Evolutionary conservation across 2,329 filamentous ascomycete species (phyloP).

Genomic region (Bisporella sp.): DNA sequence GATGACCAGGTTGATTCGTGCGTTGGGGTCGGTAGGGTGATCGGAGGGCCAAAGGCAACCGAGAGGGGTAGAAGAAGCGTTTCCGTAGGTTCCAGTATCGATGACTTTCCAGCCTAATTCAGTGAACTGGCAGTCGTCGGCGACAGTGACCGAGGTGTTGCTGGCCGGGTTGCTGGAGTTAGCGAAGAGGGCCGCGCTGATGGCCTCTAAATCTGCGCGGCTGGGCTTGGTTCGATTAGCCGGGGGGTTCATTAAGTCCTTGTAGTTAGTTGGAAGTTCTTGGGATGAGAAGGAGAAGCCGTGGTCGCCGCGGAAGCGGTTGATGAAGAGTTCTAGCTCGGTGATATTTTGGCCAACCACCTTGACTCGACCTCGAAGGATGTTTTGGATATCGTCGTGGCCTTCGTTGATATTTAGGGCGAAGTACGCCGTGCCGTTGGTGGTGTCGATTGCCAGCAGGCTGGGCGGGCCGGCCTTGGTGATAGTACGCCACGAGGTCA

Average conservation of each 20-base stretch:
- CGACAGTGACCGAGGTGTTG: conserved; percentile 7
- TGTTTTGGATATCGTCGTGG: conserved; percentile 7
- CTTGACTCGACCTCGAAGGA: conserved; percentile 16
- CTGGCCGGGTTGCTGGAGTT: conserved; percentile 3
- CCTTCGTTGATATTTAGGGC: conserved; percentile 16
- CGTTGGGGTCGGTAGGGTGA: conserved; percentile 14
- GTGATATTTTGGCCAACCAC: conserved; percentile 16
- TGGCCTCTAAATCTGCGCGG: conserved; percentile 7
- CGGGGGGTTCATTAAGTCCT: conserved; percentile 12
- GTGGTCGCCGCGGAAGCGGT: conserved; percentile 18
- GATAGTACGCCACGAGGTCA: conserved; percentile 16
- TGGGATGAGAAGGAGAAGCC: conserved; percentile 16
- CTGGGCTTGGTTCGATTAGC: conserved; percentile 13
- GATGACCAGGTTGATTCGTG: conserved; percentile 13
- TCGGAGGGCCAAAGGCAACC: conserved; percentile 13
- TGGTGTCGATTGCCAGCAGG: conserved; percentile 13
- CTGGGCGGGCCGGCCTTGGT: conserved; percentile 12
- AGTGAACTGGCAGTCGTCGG: conserved; percentile 16
- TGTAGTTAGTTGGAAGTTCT: conserved; percentile 14
- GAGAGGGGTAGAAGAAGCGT: conserved; percentile 12
- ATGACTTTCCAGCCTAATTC: conserved; percentile 16
- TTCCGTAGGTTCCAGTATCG: conserved; percentile 15
- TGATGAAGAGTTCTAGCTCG: conserved; percentile 18
- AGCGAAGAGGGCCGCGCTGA: conserved; percentile 9
- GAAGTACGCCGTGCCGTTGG: conserved; percentile 14